These are phyloP conservation scores for Hypoxylon trugodes DNA, from an alignment of 495 filamentous ascomycete genomes.

Conservation along the genomic window DNA sequence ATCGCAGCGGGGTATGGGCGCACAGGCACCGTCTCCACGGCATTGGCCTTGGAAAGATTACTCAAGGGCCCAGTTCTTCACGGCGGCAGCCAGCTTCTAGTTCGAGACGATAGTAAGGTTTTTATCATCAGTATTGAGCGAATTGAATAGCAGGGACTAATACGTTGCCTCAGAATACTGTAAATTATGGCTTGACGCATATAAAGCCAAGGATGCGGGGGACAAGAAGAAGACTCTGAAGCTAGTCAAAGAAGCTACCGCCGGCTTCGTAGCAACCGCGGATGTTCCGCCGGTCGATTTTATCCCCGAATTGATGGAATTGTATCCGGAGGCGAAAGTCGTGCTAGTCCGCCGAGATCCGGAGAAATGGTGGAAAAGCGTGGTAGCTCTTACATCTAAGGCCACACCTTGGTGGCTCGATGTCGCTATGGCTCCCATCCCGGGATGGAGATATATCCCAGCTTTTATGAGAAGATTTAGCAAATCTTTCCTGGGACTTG, in stretches of 20 bases:
- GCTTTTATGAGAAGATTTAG: background rate
- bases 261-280: background rate
- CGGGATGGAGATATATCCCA: background rate
- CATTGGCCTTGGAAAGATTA: background rate
- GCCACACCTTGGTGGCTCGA: background rate
- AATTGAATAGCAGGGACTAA: background rate
- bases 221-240: background rate
- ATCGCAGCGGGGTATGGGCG: background rate
- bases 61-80: background rate
- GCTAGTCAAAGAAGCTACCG: background rate
- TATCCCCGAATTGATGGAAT: background rate
- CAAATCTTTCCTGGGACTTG: no score
- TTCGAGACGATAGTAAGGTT: background rate
- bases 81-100: background rate
- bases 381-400: background rate
- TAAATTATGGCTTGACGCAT: background rate
- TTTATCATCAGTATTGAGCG: background rate
- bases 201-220: background rate
- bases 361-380: background rate
- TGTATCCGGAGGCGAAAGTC: background rate
- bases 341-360: background rate
- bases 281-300: background rate
- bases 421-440: background rate
- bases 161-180: background rate
- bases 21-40: background rate